Conservation (phyloP, 805 yeast genomes). For the Teunomyces stri region DNA sequence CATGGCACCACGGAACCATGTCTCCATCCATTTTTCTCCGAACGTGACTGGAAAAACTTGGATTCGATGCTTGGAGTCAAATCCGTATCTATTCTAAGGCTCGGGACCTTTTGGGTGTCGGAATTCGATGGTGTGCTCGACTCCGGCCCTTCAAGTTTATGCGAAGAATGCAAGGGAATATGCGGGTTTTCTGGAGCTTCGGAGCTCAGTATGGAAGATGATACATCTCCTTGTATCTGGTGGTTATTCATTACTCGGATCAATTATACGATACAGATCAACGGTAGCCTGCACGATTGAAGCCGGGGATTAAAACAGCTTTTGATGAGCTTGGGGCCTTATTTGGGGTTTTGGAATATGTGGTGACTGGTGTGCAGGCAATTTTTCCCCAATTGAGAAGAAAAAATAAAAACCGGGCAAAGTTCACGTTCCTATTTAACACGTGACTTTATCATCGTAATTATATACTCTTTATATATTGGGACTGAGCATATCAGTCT, state of each 20-base stretch:
- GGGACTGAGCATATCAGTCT: constrained; percentile 47
- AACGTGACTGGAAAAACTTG: not conserved
- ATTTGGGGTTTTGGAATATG: not conserved
- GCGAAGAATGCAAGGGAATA: not conserved
- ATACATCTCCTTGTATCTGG: not conserved
- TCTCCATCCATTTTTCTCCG: constrained; percentile 19
- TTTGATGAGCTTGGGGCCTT: too few relatives aligned
- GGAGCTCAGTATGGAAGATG: not conserved
- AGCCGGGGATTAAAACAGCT: too few relatives aligned
- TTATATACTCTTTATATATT: constrained; percentile 25
- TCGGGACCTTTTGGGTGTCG: not conserved
- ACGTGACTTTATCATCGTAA: not conserved
- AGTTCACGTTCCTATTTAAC: too few relatives aligned
- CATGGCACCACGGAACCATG: constrained; percentile 29
- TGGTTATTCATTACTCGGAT: not conserved
- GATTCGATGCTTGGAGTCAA: not conserved
- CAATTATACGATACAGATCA: not conserved
- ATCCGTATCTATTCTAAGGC: not conserved
- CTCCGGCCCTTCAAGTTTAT: not conserved
- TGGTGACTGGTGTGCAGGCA: not conserved
- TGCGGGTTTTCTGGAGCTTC: not conserved
- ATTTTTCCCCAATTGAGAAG: not conserved
- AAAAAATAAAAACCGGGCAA: not conserved
- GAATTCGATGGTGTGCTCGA: not conserved
- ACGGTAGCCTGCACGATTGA: too few relatives aligned